These are phyloP conservation scores for Monosporozyma siamensis DNA, from an alignment of 805 yeast genomes.

Conservation along the genomic window DNA sequence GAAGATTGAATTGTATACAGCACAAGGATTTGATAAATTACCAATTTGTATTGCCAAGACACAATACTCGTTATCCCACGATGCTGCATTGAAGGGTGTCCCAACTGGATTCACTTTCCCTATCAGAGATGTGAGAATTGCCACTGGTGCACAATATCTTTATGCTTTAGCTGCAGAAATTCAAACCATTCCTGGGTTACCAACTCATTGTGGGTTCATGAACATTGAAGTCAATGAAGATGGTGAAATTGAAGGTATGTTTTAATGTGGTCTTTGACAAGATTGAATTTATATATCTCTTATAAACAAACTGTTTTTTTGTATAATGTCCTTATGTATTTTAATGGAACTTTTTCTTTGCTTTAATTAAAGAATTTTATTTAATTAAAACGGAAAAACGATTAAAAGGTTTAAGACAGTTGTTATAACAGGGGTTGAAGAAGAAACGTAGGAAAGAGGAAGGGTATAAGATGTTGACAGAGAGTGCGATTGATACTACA, in stretches of 20 bases:
- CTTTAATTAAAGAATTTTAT: not conserved
- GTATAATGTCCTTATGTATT: slow-evolving; percentile 1
- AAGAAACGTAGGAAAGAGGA: not conserved
- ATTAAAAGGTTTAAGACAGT: too few relatives aligned
- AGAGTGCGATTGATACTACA: slow-evolving; percentile 6
- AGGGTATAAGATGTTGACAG: not conserved
- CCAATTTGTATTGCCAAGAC: slow-evolving; percentile 98
- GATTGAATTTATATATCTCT: slow-evolving; percentile 74
- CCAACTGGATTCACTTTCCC: slow-evolving; percentile 93
- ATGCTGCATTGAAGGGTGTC: slow-evolving; percentile 85
- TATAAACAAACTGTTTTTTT: slow-evolving; percentile 30
- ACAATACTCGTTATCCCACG: slow-evolving; percentile 92
- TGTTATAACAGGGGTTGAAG: not conserved
- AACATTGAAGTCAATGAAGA: slow-evolving; percentile 84
- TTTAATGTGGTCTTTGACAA: too few relatives aligned
- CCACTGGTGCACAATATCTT: slow-evolving; percentile 93
- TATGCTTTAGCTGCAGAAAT: slow-evolving; percentile 96
- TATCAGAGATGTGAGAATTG: slow-evolving; percentile 85
- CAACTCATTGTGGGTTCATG: slow-evolving; percentile 95
- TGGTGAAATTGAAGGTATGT: slow-evolving; percentile 90
- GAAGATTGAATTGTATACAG: slow-evolving; percentile 72
- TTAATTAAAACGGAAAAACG: not conserved
- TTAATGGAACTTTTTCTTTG: not conserved
- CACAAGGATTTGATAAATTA: slow-evolving; percentile 81
- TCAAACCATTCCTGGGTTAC: slow-evolving; percentile 94